Conservation (phyloP, 73 alveolate genomes). For the Urostyla sp. region DNA sequence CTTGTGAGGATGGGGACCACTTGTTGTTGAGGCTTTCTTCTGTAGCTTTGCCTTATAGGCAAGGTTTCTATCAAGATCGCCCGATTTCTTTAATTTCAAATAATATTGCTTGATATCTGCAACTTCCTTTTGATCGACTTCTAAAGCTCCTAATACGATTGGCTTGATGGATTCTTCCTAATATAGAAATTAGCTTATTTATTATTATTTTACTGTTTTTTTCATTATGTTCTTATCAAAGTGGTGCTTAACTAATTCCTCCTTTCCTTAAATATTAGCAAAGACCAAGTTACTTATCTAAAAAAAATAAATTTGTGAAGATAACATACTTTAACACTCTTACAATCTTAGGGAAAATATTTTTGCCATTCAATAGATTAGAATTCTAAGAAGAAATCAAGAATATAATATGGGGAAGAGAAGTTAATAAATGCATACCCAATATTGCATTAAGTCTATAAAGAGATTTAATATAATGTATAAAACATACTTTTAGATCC, state of each 20-base stretch:
- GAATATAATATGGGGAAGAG: slow-evolving; percentile 75
- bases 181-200: background rate
- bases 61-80: slow-evolving; percentile 17
- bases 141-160: background rate
- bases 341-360: slow-evolving; percentile 70
- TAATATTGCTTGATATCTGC: background rate
- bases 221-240: slow-evolving; percentile 47
- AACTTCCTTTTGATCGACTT: slow-evolving; percentile 8
- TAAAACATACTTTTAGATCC: slow-evolving; percentile 77
- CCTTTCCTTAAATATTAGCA: slow-evolving; percentile 93
- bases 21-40: background rate
- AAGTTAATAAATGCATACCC: slow-evolving; percentile 95
- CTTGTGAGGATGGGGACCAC: slow-evolving; percentile 53
- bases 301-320: background rate
- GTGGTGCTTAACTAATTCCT: slow-evolving; percentile 47
- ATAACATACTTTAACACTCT: slow-evolving; percentile 71
- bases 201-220: slow-evolving; percentile 7
- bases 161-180: slow-evolving; percentile 44
- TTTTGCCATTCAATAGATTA: slow-evolving; percentile 83
- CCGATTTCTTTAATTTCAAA: background rate
- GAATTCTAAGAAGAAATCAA: slow-evolving; percentile 81
- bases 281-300: slow-evolving; percentile 86
- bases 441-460: slow-evolving; percentile 88
- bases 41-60: background rate
- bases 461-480: background rate